Conservation (phyloP, 148 eudicot species). For the Chenopodium berlandieri region DNA sequence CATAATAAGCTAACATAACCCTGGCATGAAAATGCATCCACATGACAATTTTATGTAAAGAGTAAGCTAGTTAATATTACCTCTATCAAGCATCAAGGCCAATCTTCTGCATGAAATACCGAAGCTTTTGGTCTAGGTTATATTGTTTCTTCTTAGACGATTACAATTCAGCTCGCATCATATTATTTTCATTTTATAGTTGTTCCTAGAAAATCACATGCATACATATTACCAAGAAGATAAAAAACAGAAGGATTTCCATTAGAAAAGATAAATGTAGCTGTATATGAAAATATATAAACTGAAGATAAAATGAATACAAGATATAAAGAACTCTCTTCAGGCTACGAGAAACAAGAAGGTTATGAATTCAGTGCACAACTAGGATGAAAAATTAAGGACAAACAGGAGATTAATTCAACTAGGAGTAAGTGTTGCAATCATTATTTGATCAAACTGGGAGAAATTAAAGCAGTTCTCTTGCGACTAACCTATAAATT, state of each 20-base stretch:
- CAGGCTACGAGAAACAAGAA: background rate
- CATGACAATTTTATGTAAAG: no score
- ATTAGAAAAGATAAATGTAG: background rate
- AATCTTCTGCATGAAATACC: no score
- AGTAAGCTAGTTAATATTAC: no score
- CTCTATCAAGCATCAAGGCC: no score
- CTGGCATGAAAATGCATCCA: no score
- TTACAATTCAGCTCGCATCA: no score
- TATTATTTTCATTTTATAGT: no score
- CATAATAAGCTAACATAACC: no score
- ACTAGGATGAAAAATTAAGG: slow-evolving; percentile 11
- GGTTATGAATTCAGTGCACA: background rate
- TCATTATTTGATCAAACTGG: slow-evolving; percentile 28
- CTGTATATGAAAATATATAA: background rate
- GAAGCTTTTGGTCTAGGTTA: no score
- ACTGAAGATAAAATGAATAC: background rate
- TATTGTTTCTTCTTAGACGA: no score
- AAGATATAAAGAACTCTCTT: background rate
- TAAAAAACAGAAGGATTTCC: background rate
- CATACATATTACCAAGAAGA: no score
- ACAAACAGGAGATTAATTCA: slow-evolving; percentile 3
- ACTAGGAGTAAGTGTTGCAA: slow-evolving; percentile 31
- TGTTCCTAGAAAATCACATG: no score
- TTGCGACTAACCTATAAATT: slow-evolving; percentile 7
- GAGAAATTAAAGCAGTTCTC: slow-evolving; percentile 24